phyloP scores from a whole-genome alignment of 2,329 filamentous ascomycete species.

The Fusarium verticillioides region DNA sequence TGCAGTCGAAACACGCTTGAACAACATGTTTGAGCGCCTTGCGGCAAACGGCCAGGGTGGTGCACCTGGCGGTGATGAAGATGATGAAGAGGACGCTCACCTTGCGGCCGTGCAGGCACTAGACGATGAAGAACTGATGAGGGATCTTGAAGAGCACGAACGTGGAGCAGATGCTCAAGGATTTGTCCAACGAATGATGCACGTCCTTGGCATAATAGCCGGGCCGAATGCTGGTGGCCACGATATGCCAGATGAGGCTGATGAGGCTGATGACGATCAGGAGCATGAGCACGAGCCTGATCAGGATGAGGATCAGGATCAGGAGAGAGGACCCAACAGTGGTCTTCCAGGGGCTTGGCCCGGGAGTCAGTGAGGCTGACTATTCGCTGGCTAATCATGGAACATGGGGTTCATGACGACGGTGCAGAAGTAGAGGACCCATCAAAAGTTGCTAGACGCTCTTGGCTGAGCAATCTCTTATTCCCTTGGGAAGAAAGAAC shows the following conservation, averaged over 20 bases:
- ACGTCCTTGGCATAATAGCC: conserved; percentile 25
- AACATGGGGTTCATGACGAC: background rate
- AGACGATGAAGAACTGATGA: conserved; percentile 49
- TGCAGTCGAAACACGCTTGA: conserved; percentile 45
- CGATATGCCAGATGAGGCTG: conserved; percentile 20
- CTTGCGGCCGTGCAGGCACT: conserved; percentile 32
- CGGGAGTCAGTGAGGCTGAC: conserved; percentile 37
- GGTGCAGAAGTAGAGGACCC: background rate
- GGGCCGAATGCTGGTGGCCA: conserved; percentile 24
- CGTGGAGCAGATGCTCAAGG: conserved; percentile 42
- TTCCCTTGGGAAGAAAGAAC: conserved; percentile 13
- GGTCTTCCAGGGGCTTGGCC: conserved; percentile 51
- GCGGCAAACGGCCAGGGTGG: conserved; percentile 26
- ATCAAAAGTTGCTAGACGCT: conserved; percentile 11
- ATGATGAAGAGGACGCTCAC: conserved; percentile 44
- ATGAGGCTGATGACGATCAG: conserved; percentile 20
- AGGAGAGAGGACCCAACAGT: conserved; percentile 6
- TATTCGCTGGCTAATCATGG: background rate
- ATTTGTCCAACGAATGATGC: conserved; percentile 30
- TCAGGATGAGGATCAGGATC: background rate
- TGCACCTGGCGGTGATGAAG: conserved; percentile 28
- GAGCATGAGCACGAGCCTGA: conserved; percentile 7
- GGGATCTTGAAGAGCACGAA: conserved; percentile 48
- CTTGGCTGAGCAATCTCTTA: conserved; percentile 21
- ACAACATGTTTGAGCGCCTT: conserved; percentile 41